Evolutionary conservation across 2,329 filamentous ascomycete species (phyloP).

Genomic region (Xylariaceae sp.): DNA sequence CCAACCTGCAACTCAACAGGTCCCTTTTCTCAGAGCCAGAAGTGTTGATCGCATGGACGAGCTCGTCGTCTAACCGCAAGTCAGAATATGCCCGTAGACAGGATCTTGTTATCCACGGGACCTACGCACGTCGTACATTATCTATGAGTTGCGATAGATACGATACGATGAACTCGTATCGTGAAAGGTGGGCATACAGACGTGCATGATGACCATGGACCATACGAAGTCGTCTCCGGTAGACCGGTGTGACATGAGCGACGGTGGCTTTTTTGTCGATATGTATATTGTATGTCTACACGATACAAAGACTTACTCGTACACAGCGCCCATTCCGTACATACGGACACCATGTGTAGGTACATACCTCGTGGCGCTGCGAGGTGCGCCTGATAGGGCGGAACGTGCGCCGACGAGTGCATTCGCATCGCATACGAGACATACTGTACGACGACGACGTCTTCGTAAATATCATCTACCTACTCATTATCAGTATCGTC

Average conservation of each 20-base stretch:
- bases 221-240: background rate
- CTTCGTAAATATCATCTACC: background rate
- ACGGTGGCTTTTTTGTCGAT: background rate
- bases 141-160: no score
- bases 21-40: background rate
- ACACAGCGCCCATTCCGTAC: background rate
- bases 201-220: no score
- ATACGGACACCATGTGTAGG: background rate
- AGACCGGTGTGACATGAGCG: background rate
- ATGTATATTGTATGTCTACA: no score
- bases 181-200: no score
- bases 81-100: background rate
- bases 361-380: constrained; percentile 9
- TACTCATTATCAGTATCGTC: background rate
- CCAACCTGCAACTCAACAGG: no score
- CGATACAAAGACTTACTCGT: background rate
- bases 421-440: background rate
- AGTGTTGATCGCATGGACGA: background rate
- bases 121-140: no score
- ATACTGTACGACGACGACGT: background rate
- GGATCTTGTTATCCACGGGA: no score
- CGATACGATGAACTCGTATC: no score
- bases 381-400: constrained; percentile 14
- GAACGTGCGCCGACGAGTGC: background rate
- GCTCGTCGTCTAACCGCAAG: background rate